phyloP scores from a whole-genome alignment of 1,284 basidiomycete genomes.

The Pterulicium gracile region DNA sequence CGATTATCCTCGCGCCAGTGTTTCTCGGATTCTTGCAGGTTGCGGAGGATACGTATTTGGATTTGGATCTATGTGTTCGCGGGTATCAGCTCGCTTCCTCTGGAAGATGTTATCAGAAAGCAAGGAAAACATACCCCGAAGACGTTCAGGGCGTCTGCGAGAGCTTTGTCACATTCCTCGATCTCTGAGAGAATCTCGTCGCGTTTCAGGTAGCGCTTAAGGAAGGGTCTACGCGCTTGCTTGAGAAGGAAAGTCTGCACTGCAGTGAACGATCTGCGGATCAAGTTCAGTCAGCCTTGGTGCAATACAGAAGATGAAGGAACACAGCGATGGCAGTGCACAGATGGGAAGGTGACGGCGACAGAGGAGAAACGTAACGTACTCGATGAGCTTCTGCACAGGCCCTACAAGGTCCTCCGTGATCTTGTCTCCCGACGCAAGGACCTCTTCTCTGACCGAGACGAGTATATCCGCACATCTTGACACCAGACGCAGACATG shows the following conservation, averaged over 20 bases:
- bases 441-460: slow-evolving; percentile 33
- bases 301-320: too few relatives aligned
- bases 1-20: slow-evolving; percentile 12
- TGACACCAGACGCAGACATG: slow-evolving; percentile 38
- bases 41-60: slow-evolving; percentile 50
- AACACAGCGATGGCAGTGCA: too few relatives aligned
- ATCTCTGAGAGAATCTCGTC: slow-evolving; percentile 58
- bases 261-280: slow-evolving; percentile 27
- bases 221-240: slow-evolving; percentile 56
- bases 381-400: slow-evolving; percentile 39
- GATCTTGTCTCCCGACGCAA: slow-evolving; percentile 26
- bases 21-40: slow-evolving; percentile 29
- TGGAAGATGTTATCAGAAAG: slow-evolving; percentile 3
- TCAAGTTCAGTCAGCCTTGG: slow-evolving; percentile 5
- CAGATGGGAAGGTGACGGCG: background rate
- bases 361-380: slow-evolving; percentile 14
- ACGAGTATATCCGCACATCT: slow-evolving; percentile 40
- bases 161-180: slow-evolving; percentile 35
- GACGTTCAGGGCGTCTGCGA: slow-evolving; percentile 43
- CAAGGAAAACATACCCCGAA: slow-evolving; percentile 37
- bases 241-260: slow-evolving; percentile 46
- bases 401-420: slow-evolving; percentile 26
- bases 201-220: slow-evolving; percentile 70
- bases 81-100: slow-evolving; percentile 3
- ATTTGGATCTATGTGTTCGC: slow-evolving; percentile 28